Base-by-base conservation (phyloP, 148 eudicot genomes). In the Gaultheria prostrata region DNA sequence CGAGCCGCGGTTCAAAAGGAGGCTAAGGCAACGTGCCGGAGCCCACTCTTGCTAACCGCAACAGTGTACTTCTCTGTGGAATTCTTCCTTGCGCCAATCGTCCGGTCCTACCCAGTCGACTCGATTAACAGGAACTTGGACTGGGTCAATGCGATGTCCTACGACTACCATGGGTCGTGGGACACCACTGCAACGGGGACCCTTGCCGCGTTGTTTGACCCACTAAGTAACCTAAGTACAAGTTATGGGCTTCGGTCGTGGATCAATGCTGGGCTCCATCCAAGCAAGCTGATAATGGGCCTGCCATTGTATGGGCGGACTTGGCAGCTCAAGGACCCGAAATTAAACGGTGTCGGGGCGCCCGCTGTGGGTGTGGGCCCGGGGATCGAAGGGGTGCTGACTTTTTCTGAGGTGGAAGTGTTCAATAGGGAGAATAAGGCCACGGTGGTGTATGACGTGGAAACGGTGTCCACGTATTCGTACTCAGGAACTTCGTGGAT, bases 261-360 rank as follows among this genome's bases (percentile, higher is more conserved):
- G 93, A 77, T 88, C 61, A 45, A 53, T 45, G 89, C 88, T 1
- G 89, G 90, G 49, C 67, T 89, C n/a, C 81, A 83, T 1, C 76
- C 56, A 14, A 76, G 76, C 26, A 89, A 91, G 80, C 18, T 91
- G 86, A 76, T 91, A 14, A 88, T 89, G 93, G 93, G 93, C 50
- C n/a, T 91, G 70, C 93, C 93, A n/a, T 35, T 91, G 17, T 91
- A 89, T 48, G 93, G 91, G 50, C 85, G 84, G 82, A 89, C 93
- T 18, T 91, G 93, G 93, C 1, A n/a, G 76, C 83, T 91, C 28
- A 88, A 82, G 82, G 90, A 91, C 77, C 87, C 88, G 0, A 54
- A 3, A 7, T 9, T 39, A 1, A 14, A 77, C 26, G 87, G 87
- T 0, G 24, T 91, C 3, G 90, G 93, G 2, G 89, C 89, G 0